Base-by-base conservation (phyloP, 2,329 filamentous ascomycete genomes). In the Pseudocercospora crystallina region DNA sequence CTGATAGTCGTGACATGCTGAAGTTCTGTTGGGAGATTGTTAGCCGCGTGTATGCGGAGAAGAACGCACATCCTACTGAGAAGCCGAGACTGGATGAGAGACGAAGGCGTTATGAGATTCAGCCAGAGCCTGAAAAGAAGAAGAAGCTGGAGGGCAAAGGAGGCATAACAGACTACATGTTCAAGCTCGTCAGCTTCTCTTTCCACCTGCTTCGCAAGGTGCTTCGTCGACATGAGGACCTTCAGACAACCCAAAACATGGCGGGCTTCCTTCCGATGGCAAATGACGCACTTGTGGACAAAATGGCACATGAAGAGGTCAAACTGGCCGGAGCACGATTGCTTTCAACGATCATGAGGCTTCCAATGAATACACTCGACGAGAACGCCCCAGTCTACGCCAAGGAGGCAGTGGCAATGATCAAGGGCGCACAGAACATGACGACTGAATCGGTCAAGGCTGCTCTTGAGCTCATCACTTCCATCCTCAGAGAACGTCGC, bases 1-100 rank as follows among this genome's bases (percentile, higher is more conserved):
- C 89, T 0, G 84, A 87, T 57, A 89, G 84, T 61, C 84, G 86
- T 42, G 89, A 96, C 59, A 85, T 92, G 35, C 75, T 99, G n/a
- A 75, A 96, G 0, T 96, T 99, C 70, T 96, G 91, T 68, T 97
- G 96, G 67, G 90, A 97, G 69, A 81, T 97, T 40, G 88, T 97
- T 35, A 88, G 95, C 65, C 86, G 91, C 56, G 87, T 89, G 0
- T 95, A 96, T 51, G 59, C 59, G 15, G 61, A 65, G 35, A 53
- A 64, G 32, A 43, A 80, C 76, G 60, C 57, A 13, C 36, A 76
- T 74, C 43, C 51, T 8, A 44, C 43, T 20, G 45, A 43, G 9
- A 38, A 47, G 31, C 39, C 43, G 1, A 37, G 43, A 29, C 33
- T 56, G n/a, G 58, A 59, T 35, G 58, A 61, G 43, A 52, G 57